Conservation (phyloP, 257 asterid genomes). For the Schizonepeta tenuifolia region DNA sequence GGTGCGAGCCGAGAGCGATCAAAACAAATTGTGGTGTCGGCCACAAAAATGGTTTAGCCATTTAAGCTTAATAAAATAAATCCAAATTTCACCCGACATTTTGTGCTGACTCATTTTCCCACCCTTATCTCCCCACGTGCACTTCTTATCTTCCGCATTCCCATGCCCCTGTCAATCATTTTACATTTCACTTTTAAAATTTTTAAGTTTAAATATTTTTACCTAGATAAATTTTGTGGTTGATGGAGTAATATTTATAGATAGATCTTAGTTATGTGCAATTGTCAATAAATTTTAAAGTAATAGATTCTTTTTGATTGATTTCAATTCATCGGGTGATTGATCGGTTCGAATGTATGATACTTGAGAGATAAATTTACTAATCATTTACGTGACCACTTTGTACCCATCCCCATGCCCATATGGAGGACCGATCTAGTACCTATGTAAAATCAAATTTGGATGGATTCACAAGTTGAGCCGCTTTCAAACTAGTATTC, state of each 20-base stretch:
- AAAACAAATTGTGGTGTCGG: slow-evolving; percentile 55
- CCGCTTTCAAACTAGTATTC: neutral
- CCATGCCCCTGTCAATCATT: slow-evolving; percentile 19
- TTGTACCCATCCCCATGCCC: slow-evolving; percentile 25
- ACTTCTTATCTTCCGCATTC: slow-evolving; percentile 32
- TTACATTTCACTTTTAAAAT: neutral
- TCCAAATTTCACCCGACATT: slow-evolving; percentile 34
- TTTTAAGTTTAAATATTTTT: neutral
- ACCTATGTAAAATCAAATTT: slow-evolving; percentile 15
- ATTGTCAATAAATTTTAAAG: neutral
- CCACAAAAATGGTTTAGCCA: slow-evolving; percentile 35
- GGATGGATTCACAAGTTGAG: slow-evolving; percentile 23
- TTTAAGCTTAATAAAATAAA: slow-evolving; percentile 8
- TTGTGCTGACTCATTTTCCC: slow-evolving; percentile 39
- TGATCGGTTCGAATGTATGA: too few relatives aligned
- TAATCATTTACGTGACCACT: neutral
- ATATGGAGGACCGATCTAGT: slow-evolving; percentile 27
- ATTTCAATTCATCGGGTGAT: too few relatives aligned
- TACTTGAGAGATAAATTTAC: too few relatives aligned
- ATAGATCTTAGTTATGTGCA: neutral
- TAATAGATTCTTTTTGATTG: too few relatives aligned
- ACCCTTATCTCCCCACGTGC: slow-evolving; percentile 55
- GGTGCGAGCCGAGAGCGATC: slow-evolving; percentile 21
- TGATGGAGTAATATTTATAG: neutral
- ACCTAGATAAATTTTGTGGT: neutral